These are phyloP conservation scores for Arthrocladium fulminans DNA, from an alignment of 2,329 filamentous ascomycete genomes.

Conservation along the genomic window DNA sequence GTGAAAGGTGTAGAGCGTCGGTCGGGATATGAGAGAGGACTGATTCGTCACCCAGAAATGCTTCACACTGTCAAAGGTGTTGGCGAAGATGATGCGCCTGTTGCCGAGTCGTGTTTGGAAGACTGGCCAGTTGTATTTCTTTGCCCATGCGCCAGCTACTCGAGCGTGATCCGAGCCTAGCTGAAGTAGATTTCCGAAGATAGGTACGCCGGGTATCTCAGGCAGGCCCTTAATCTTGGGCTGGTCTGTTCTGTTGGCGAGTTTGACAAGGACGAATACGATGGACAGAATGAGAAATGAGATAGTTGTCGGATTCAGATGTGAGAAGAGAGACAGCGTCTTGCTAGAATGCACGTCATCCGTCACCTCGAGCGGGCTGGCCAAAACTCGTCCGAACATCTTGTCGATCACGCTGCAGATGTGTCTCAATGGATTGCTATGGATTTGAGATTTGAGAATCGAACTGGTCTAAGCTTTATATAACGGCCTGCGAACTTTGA, in stretches of 20 bases:
- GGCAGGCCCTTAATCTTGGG: constrained; percentile 55
- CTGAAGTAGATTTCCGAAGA: constrained; percentile 56
- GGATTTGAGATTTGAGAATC: too few species aligned
- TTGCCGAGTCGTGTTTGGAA: constrained; percentile 42
- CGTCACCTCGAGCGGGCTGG: not conserved
- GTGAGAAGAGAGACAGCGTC: not conserved
- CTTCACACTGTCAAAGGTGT: constrained; percentile 65
- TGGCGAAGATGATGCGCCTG: constrained; percentile 65
- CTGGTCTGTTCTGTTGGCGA: constrained; percentile 44
- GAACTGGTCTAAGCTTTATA: too few species aligned
- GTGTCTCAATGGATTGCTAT: too few species aligned
- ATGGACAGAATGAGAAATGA: constrained; percentile 29
- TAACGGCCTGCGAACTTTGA: too few species aligned
- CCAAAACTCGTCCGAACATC: not conserved
- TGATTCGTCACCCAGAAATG: constrained; percentile 70
- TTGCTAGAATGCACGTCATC: constrained; percentile 3
- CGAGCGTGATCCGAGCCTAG: constrained; percentile 51
- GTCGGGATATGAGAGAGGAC: constrained; percentile 66
- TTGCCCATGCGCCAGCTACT: constrained; percentile 48
- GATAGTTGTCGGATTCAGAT: constrained; percentile 13
- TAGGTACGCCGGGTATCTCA: constrained; percentile 52
- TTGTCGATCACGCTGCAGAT: not conserved
- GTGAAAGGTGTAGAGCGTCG: constrained; percentile 73
- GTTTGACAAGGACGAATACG: constrained; percentile 34
- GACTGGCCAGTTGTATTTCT: constrained; percentile 51